phyloP scores from a whole-genome alignment of 2,329 filamentous ascomycete species.

The Penicillium verrucosum region DNA sequence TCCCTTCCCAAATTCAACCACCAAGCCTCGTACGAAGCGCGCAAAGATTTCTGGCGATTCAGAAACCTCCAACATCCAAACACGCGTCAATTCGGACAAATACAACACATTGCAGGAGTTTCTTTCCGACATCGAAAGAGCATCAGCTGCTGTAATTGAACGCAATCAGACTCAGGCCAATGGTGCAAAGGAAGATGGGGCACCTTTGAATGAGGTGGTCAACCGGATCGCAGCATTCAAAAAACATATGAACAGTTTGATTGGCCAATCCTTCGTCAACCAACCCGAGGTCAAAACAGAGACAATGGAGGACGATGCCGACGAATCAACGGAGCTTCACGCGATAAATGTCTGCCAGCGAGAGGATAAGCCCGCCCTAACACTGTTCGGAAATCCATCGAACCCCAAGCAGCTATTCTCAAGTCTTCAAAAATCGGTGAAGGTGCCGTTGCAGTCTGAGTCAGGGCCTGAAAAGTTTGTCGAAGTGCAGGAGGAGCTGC shows the following conservation, averaged over 20 bases:
- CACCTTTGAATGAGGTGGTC: conserved; percentile 36
- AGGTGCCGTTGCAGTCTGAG: conserved; percentile 36
- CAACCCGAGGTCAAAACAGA: conserved; percentile 36
- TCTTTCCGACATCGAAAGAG: conserved; percentile 42
- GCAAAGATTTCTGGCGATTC: conserved; percentile 40
- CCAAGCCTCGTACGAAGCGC: conserved; percentile 44
- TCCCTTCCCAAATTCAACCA: conserved; percentile 35
- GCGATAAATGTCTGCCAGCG: conserved; percentile 40
- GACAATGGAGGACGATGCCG: conserved; percentile 34
- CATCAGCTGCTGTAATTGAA: conserved; percentile 38
- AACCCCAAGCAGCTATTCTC: conserved; percentile 79
- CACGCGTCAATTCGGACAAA: conserved; percentile 35
- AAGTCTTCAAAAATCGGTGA: conserved; percentile 62
- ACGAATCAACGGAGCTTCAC: conserved; percentile 35
- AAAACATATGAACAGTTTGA: conserved; percentile 60
- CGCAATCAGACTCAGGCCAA: conserved; percentile 33
- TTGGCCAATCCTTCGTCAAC: conserved; percentile 59
- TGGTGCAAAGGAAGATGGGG: conserved; percentile 24
- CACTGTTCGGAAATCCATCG: conserved; percentile 71
- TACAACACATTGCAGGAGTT: conserved; percentile 44
- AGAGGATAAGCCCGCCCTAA: conserved; percentile 63
- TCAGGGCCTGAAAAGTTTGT: conserved; percentile 35
- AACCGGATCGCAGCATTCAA: conserved; percentile 57
- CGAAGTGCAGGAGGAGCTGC: conserved; percentile 50
- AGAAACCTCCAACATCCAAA: conserved; percentile 37